phyloP scores from a whole-genome alignment of 108 stramenopile genomes.

The Nitzschia inconspicua region DNA sequence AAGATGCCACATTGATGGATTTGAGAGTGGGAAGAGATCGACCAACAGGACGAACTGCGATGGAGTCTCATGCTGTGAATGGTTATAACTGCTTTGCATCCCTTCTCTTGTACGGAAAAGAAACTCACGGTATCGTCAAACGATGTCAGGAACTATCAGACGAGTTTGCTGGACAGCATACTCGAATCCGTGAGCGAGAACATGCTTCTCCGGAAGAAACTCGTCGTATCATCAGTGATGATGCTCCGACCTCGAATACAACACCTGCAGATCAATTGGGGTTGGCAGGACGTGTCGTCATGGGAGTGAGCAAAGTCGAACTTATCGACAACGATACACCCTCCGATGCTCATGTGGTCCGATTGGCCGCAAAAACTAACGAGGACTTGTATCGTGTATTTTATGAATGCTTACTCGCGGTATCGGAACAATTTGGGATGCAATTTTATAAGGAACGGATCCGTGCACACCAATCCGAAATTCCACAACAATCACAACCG shows the following conservation, averaged over 20 bases:
- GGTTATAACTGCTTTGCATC: constrained; percentile 40
- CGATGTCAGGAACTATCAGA: constrained; percentile 23
- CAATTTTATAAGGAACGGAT: constrained; percentile 49
- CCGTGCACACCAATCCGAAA: constrained; percentile 9
- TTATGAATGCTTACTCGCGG: constrained; percentile 35
- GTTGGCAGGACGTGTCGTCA: constrained; percentile 26
- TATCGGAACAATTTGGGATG: constrained; percentile 30
- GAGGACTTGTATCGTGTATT: constrained; percentile 61
- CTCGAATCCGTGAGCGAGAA: constrained; percentile 35
- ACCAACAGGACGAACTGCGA: background rate
- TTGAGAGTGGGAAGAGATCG: background rate
- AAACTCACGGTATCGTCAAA: constrained; percentile 15
- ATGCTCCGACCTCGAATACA: too few species aligned
- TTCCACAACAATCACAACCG: background rate
- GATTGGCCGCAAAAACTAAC: constrained; percentile 45
- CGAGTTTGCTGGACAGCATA: constrained; percentile 20
- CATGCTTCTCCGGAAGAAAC: background rate
- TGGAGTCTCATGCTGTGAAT: constrained; percentile 22
- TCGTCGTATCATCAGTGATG: background rate
- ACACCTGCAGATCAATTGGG: background rate
- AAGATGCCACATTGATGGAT: constrained; percentile 30
- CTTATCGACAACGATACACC: constrained; percentile 7
- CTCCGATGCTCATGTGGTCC: constrained; percentile 20
- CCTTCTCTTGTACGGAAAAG: constrained; percentile 41
- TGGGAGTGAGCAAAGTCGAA: constrained; percentile 30